These are phyloP conservation scores for Solanum clarkiae DNA, from an alignment of 257 asterid genomes.

Conservation along the genomic window DNA sequence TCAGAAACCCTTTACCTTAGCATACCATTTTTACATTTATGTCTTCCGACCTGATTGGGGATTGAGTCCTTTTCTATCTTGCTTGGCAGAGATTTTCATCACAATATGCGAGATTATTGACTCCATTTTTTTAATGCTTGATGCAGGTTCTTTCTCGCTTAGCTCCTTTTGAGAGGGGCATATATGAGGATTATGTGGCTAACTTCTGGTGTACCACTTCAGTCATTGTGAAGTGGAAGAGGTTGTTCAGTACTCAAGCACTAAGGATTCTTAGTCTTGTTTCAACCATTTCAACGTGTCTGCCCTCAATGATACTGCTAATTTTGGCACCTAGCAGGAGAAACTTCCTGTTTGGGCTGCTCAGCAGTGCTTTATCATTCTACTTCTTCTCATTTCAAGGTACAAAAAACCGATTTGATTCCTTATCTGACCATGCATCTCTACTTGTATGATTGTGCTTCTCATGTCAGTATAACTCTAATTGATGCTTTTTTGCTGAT, in stretches of 20 bases:
- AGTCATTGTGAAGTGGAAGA: constrained; percentile 77
- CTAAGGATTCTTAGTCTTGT: constrained; percentile 60
- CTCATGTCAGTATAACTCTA: neutral
- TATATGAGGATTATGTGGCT: constrained; percentile 96
- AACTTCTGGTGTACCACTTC: constrained; percentile 96
- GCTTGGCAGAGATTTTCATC: neutral
- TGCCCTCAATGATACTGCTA: constrained; percentile 78
- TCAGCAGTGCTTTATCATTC: constrained; percentile 72
- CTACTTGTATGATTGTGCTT: neutral
- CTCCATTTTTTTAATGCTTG: constrained; percentile 9
- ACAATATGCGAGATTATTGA: neutral
- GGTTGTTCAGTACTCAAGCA: constrained; percentile 58
- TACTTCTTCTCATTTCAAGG: constrained; percentile 98
- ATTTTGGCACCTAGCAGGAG: constrained; percentile 51
- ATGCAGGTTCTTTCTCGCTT: constrained; percentile 87
- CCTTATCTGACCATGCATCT: neutral
- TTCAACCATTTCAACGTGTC: constrained; percentile 62
- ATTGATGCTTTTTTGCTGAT: neutral
- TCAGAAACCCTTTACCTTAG: neutral
- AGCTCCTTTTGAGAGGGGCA: constrained; percentile 96
- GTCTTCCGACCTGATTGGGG: neutral
- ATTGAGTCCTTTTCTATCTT: neutral
- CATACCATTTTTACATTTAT: neutral
- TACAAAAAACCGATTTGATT: constrained; percentile 15
- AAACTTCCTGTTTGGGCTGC: constrained; percentile 69